Percentiles rank a stretch among this genome's conserved stretches.
These are phyloP conservation scores for Hansenula lynferdii DNA, from an alignment of 1,139 yeast species.

Conservation along the genomic window DNA sequence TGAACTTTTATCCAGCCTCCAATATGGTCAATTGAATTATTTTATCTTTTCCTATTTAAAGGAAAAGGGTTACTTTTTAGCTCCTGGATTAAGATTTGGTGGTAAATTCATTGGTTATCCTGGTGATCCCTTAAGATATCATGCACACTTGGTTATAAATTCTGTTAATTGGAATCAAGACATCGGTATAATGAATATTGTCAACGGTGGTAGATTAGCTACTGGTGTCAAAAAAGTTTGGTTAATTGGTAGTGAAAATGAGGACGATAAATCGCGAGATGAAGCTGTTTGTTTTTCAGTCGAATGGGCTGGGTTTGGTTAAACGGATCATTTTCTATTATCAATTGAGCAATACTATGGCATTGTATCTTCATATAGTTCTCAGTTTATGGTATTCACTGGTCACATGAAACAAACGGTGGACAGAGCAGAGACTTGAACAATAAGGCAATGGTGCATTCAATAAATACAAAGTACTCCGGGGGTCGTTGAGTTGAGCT, in stretches of 20 bases:
- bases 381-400: no score
- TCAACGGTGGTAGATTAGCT: constrained; percentile 85
- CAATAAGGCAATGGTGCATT: no score
- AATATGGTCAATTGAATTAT: constrained; percentile 11
- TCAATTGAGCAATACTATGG: no score
- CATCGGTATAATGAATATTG: constrained; percentile 50
- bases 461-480: no score
- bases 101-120: constrained; percentile 89
- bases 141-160: constrained; percentile 77
- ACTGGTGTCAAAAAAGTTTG: constrained; percentile 89
- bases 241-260: constrained; percentile 51
- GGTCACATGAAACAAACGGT: no score
- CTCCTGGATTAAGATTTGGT: constrained; percentile 91
- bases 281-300: constrained; percentile 44
- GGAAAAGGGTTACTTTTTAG: constrained; percentile 44
- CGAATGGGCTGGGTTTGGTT: constrained; percentile 85
- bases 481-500: no score
- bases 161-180: constrained; percentile 42
- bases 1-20: not conserved
- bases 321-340: no score
- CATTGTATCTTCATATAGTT: no score
- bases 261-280: constrained; percentile 3
- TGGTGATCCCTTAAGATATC: constrained; percentile 89
- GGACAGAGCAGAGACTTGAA: no score
- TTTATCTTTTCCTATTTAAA: constrained; percentile 40